Evolutionary conservation across 441 rosid genomes (phyloP), one percentile per base, ranked within the genome.

Genomic region (Pelargonium australe): DNA sequence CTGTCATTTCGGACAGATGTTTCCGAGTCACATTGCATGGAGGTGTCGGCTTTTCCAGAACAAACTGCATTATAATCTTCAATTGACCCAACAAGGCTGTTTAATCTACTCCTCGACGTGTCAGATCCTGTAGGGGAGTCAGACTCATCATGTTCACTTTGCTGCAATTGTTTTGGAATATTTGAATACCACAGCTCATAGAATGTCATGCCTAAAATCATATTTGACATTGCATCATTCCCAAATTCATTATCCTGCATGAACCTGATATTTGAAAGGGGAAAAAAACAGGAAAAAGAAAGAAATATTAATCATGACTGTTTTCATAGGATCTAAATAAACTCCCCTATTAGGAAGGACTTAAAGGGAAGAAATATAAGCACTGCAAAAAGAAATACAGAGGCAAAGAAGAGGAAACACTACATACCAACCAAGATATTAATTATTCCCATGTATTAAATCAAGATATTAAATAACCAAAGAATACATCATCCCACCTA

Each of bases 171-270:
- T 64, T 61, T 73, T 34, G 79, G 76, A 65, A 87, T 78, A 67
- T 78, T 79, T 60, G 77, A 71, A 78, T 80, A 81, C 95, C 95
- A 91, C 67, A 84, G 67, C 80, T 85, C 82, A 69, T 66, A 88
- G 69, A 83, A 87, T 63, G 87, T 84, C 85, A 89, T 77, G 65
- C 94, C 96, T 61, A 85, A 44, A 47, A 82, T 78, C 71, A 87
- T 65, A 80, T 81, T 70, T 64, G 88, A 71, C 77, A 80, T 60
- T 12, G 93, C 87, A 25, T 85, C 83, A 60, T 74, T 79, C 75
- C 77, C 89, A 58, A 78, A 73, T 66, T 78, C 83, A 68, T 70
- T 66, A 71, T 81, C 85, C 77, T 86, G 87, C 79, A 82, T 76
- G 75, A 91, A 65, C 75, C 96, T 91, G 81, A 78, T 40, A 63